Evolutionary conservation across 352 stramenopile species (phyloP), one percentile per base, ranked within the genome.

Genomic region (Halophytophthora batemanensis): DNA sequence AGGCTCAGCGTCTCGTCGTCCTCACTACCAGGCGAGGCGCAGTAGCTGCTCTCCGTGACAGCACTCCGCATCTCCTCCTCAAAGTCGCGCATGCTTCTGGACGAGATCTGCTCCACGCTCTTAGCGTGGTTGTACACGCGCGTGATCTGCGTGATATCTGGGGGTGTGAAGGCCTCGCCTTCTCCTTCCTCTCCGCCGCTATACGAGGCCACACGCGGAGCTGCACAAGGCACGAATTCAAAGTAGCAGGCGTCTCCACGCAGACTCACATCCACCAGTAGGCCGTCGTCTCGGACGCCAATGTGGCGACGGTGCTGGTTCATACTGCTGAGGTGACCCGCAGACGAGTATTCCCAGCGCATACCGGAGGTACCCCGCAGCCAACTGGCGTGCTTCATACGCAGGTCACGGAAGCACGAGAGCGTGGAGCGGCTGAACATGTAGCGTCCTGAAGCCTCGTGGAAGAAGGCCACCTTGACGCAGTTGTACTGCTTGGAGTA

Each of bases 281-380:
- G 38, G 0, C 68, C 63, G 43, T 87, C 76, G 22, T 83, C 69
- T 15, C 78, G 74, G 22, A 75, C 67, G 21, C 76, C 81, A 53
- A 91, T 80, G 53, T 88, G 87, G 12, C 77, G 69, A 8, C 77
- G 77, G 34, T 91, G 81, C 57, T 91, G 81, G 57, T 88, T 90
- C 80, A 90, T 88, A 55, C 80, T 90, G 50, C 83, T 82, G 22
- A 90, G 60, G 45, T 83, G 59, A 2, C 80, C 77, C 13, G 69
- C 64, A 0, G 75, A 83, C 36, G 75, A 85, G 36, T 86, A 86
- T 34, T 86, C 77, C 80, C 80, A 88, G 33, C 74, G 56, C 50
- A 88, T 67, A 1, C 77, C 77, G 1, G 74, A 74, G 21, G 69
- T 83, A 21, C 80, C 80, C 8, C 77, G 80, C 14, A 77, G 50